Conservation (phyloP, 768 basidiomycete genomes). For the Tricholoma flavovirens region DNA sequence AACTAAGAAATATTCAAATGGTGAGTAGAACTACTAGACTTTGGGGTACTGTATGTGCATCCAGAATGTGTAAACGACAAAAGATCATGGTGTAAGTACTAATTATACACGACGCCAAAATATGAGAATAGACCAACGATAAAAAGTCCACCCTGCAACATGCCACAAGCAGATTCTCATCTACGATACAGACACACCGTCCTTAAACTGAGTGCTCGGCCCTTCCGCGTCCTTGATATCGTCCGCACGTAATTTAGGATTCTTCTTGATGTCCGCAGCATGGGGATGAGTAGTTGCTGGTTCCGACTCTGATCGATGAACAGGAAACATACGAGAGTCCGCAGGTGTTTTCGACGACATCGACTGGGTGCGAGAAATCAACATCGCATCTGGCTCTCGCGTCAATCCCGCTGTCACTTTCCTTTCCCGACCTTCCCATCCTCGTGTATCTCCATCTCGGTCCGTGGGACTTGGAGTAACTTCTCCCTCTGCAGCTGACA, state of each 20-base stretch:
- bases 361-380: slow-evolving; percentile 15
- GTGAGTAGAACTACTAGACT: background rate
- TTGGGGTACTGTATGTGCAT: background rate
- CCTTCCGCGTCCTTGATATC: background rate
- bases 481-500: slow-evolving; percentile 1
- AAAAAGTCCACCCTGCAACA: background rate
- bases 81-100: background rate
- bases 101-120: background rate
- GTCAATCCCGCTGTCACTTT: background rate
- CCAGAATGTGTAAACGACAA: background rate
- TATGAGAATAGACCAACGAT: background rate
- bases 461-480: slow-evolving; percentile 7
- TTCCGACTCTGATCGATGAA: slow-evolving; percentile 1
- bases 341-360: slow-evolving; percentile 14
- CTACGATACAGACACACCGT: background rate
- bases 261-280: background rate
- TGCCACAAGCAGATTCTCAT: background rate
- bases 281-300: background rate
- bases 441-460: slow-evolving; percentile 5
- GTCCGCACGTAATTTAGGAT: background rate
- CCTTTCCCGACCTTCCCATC: slow-evolving; percentile 9
- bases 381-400: background rate
- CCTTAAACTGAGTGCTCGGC: background rate
- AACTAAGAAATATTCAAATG: background rate
- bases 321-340: background rate